phyloP scores from a whole-genome alignment of 108 stramenopile genomes.

The Parietichytrium sp. region DNA sequence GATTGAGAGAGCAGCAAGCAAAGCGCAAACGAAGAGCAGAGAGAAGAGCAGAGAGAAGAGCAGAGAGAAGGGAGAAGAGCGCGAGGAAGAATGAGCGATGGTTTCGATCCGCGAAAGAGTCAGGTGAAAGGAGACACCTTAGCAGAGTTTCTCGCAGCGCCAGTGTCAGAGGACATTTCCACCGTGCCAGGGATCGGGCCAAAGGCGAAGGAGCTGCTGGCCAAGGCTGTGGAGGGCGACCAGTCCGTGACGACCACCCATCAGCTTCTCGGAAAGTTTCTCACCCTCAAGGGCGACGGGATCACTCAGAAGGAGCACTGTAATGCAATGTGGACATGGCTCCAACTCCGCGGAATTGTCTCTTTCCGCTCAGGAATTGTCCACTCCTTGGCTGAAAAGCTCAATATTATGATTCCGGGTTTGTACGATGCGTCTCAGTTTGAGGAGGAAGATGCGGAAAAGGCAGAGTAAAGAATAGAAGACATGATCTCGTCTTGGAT shows the following conservation, averaged over 20 bases:
- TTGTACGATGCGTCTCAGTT: constrained; percentile 44
- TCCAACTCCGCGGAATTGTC: constrained; percentile 56
- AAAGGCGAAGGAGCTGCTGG: constrained; percentile 39
- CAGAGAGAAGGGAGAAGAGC: no score
- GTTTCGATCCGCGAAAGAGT: no score
- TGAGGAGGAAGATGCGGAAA: background rate
- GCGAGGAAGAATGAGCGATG: no score
- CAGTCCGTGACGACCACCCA: constrained; percentile 49
- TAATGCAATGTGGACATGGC: constrained; percentile 62
- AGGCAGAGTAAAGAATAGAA: no score
- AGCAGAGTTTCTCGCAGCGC: constrained; percentile 37
- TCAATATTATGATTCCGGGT: constrained; percentile 59
- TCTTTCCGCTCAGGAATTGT: constrained; percentile 60
- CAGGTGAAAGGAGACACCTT: background rate
- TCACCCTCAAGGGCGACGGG: constrained; percentile 55
- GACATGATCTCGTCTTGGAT: no score
- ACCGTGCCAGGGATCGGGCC: constrained; percentile 48
- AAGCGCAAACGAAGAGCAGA: no score
- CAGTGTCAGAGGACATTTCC: background rate
- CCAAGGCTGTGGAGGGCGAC: background rate
- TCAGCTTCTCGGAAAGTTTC: constrained; percentile 66
- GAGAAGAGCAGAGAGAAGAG: no score
- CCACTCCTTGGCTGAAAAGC: constrained; percentile 62
- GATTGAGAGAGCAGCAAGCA: no score
- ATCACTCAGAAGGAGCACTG: constrained; percentile 61